Evolutionary conservation across 768 basidiomycete genomes (phyloP).

Genomic region (Trametes cubensis): DNA sequence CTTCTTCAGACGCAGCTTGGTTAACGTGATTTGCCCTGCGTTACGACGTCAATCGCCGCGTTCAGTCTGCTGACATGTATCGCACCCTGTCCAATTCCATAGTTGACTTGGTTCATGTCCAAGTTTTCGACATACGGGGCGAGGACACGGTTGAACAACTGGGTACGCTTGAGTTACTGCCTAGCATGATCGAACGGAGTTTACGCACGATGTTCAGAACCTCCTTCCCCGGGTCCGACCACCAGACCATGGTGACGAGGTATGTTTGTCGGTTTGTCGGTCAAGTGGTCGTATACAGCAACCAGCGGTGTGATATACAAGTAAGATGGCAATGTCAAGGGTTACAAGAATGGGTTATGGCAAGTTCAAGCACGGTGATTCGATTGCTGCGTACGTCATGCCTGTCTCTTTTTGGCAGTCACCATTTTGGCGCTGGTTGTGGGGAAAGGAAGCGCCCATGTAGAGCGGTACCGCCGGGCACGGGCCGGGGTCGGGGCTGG

Average conservation of each 20-base stretch:
- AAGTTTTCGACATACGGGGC: slow-evolving; percentile 96
- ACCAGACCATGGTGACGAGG: slow-evolving; percentile 63
- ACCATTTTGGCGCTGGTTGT: neutral
- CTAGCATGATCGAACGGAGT: slow-evolving; percentile 1
- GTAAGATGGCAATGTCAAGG: neutral
- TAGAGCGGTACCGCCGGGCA: neutral
- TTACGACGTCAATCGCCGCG: neutral
- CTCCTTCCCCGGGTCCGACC: slow-evolving; percentile 86
- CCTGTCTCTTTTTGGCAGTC: neutral
- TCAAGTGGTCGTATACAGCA: neutral
- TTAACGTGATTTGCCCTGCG: slow-evolving; percentile 74
- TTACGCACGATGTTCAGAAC: slow-evolving; percentile 72
- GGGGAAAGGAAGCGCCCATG: neutral
- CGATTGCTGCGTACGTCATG: slow-evolving; percentile 19
- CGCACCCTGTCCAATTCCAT: slow-evolving; percentile 85
- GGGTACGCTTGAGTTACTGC: neutral
- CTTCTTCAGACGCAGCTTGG: slow-evolving; percentile 86
- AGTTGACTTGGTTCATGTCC: slow-evolving; percentile 92
- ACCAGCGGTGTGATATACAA: neutral
- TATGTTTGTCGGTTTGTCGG: neutral
- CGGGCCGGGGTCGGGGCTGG: slow-evolving; percentile 11
- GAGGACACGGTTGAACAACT: slow-evolving; percentile 89
- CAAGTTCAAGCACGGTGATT: neutral
- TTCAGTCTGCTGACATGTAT: neutral
- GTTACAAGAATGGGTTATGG: neutral